phyloP scores from a whole-genome alignment of 441 rosid species.

The Euphorbia neoarborescens region DNA sequence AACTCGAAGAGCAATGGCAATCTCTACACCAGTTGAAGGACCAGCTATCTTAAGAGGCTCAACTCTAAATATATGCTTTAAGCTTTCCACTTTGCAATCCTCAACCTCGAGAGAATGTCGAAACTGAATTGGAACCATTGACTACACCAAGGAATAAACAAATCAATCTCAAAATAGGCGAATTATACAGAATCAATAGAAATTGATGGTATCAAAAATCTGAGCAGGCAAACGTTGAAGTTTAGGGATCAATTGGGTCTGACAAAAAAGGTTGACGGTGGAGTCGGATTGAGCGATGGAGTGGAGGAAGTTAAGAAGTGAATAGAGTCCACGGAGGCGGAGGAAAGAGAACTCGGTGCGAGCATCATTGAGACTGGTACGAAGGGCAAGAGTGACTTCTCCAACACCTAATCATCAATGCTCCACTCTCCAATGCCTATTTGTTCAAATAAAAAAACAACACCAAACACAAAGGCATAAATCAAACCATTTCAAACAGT shows the following conservation, averaged over 20 bases:
- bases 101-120: constrained; percentile 53
- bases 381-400: constrained; percentile 82
- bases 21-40: constrained; percentile 70
- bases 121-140: constrained; percentile 79
- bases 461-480: no score
- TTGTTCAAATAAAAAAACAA: no score
- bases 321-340: constrained; percentile 71
- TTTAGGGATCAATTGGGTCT: constrained; percentile 61
- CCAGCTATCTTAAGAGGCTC: constrained; percentile 71
- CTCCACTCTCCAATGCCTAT: no score
- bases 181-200: not conserved
- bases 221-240: constrained; percentile 46
- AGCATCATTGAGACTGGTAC: constrained; percentile 70
- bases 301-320: constrained; percentile 70
- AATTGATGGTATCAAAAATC: not conserved
- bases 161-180: not conserved
- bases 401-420: no score
- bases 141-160: not conserved
- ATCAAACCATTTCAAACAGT: no score
- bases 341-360: constrained; percentile 85
- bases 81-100: constrained; percentile 53
- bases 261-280: constrained; percentile 55
- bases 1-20: constrained; percentile 78
- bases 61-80: constrained; percentile 70
- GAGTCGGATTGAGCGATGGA: constrained; percentile 66